These are phyloP conservation scores for Fraxinus paxiana DNA, from an alignment of 305 asterid species.

Conservation along the genomic window DNA sequence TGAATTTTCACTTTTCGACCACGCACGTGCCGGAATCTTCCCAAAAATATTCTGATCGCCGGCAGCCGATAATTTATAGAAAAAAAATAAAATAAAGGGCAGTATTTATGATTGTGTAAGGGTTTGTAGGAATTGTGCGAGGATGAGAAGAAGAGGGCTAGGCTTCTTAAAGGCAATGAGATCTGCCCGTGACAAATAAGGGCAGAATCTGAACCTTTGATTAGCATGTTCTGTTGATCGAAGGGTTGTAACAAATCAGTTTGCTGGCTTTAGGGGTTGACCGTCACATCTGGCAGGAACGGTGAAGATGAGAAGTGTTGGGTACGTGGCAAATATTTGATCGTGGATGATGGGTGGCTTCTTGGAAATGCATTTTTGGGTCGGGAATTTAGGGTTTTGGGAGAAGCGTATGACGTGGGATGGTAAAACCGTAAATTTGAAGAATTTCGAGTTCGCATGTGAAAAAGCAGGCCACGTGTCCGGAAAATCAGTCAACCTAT, in stretches of 20 bases:
- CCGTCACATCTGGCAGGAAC: constrained; percentile 59
- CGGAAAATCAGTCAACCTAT: constrained; percentile 39
- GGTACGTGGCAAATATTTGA: constrained; percentile 38
- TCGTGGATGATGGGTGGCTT: constrained; percentile 30
- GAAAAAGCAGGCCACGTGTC: constrained; percentile 53
- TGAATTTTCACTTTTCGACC: neutral
- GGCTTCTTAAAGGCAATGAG: constrained; percentile 82
- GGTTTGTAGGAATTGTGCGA: constrained; percentile 75
- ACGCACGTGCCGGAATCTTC: constrained; percentile 23
- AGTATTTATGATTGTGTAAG: constrained; percentile 24
- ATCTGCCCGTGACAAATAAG: constrained; percentile 70
- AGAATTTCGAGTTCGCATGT: constrained; percentile 35
- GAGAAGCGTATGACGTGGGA: constrained; percentile 45
- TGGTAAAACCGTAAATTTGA: constrained; percentile 45
- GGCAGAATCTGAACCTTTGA: constrained; percentile 58
- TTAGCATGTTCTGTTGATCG: constrained; percentile 28
- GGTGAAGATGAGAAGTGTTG: constrained; percentile 23
- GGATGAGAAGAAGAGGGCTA: constrained; percentile 39
- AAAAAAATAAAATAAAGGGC: neutral
- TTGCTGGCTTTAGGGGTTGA: constrained; percentile 66
- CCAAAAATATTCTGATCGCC: constrained; percentile 17
- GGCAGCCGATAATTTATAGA: constrained; percentile 2
- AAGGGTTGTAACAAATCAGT: constrained; percentile 36
- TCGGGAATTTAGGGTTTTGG: constrained; percentile 45
- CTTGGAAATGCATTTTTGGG: constrained; percentile 39